These are phyloP conservation scores for Aschersonia sp. DNA, from an alignment of 2,329 filamentous ascomycete genomes.

Conservation along the genomic window DNA sequence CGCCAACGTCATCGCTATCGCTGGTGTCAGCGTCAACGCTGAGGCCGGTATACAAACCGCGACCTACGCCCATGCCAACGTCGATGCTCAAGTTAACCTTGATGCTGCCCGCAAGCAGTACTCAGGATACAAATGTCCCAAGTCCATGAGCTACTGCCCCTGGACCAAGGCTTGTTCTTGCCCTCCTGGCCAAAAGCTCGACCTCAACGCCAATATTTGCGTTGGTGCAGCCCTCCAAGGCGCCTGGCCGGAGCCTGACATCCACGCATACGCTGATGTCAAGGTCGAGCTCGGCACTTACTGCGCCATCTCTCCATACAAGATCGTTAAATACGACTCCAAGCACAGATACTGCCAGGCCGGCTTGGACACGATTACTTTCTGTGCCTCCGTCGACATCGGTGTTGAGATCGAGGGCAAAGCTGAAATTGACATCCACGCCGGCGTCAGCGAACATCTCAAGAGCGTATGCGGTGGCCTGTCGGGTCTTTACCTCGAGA, in stretches of 20 bases:
- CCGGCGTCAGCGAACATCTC: conserved; percentile 14
- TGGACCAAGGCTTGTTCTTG: conserved; percentile 28
- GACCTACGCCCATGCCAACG: conserved; percentile 3
- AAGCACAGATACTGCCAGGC: conserved; percentile 21
- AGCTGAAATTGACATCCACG: conserved; percentile 8
- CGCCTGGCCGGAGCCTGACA: conserved; percentile 18
- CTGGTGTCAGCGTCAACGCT: conserved; percentile 1
- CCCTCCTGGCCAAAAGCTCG: conserved; percentile 23
- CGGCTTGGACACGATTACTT: conserved; percentile 16
- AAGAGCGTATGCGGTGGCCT: conserved; percentile 18
- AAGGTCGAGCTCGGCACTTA: conserved; percentile 15
- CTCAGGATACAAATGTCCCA: conserved; percentile 16
- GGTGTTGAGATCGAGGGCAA: conserved; percentile 12
- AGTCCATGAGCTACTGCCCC: conserved; percentile 20
- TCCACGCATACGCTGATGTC: conserved; percentile 11
- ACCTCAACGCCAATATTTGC: conserved; percentile 15
- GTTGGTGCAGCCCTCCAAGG: conserved; percentile 12
- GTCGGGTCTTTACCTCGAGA: conserved; percentile 17
- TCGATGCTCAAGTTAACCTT: conserved; percentile 3
- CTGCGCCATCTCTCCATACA: conserved; percentile 19
- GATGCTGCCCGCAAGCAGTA: conserved; percentile 9
- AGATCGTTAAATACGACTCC: conserved; percentile 19
- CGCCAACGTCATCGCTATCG: conserved; percentile 17
- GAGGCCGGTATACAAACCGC: conserved; percentile 5
- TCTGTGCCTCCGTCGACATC: conserved; percentile 16